Base-by-base conservation (phyloP, 2,329 filamentous ascomycete species). In the Cordyceps tenuipes region DNA sequence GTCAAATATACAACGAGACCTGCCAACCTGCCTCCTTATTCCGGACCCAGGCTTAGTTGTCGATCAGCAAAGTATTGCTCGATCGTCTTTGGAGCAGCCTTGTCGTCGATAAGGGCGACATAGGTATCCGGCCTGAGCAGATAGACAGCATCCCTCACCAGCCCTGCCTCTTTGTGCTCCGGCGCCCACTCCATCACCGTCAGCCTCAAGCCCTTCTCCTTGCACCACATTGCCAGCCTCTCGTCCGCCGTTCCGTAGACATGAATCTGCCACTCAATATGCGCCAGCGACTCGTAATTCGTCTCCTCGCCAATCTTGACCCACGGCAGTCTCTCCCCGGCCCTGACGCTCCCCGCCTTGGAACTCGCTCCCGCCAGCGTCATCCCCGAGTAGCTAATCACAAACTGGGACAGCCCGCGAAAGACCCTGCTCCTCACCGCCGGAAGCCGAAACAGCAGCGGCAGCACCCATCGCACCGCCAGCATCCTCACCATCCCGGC, bases 211-310 rank as follows among this genome's bases (percentile, higher is more conserved):
- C 23, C 19, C 36, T 34, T 19, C 0, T 15, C 21, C 15, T 41
- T 57, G 53, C 59, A 61, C 59, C 59, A 61, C 1, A 31, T 29
- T 3, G 15, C 31, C 39, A 61, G 13, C 3, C 19, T 26, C 46
- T 61, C 59, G 8, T 23, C 29, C 5, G 41, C 59, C 1, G 19
- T 39, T n/a, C 59, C 59, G 17, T 61, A 61, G 1, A 61, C 59
- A 6, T 61, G 59, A 12, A 61, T 9, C 17, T 61, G 59, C 59
- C 59, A 61, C 34, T 61, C 53, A 8, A 61, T 57, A 9, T 57
- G 23, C 1, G 41, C 47, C 4, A 61, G 53, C 6, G 59, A 52
- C 10, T n/a, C 39, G 15, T 57, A 43, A 29, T 61, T 61, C 5
- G 39, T 15, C 2, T 47, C 15, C 4, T 39, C 59, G 13, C 41